Evolutionary conservation across 169 alveolate genomes (phyloP), one percentile per base, ranked within the genome.

Genomic region (Toxoplasma gondii): DNA sequence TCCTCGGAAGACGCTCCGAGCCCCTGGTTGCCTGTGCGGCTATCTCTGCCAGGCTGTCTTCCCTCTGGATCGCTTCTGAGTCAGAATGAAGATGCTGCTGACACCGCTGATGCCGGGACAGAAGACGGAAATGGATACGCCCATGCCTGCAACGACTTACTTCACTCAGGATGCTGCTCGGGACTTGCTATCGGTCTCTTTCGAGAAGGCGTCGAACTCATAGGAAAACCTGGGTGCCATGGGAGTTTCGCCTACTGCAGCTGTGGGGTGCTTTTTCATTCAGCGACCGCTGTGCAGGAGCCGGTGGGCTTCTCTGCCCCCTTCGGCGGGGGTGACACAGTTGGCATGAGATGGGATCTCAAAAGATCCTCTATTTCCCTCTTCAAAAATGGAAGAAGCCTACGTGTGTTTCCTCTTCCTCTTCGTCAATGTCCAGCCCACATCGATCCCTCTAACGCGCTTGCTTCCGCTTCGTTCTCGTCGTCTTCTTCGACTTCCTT

Each of bases 191-290:
- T 95, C 29, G 97, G 97, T 19, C 64, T 95, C 49, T 92, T 93
- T 53, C 93, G 94, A 45, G 97, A 95, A 70, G 97, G 97, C 0
- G 91, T 94, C 88, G 84, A 34, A 29, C 93, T 69, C 41, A 58
- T 45, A 36, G 88, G 94, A 24, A 88, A 64, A 27, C 91, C 92
- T 7, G 94, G 97, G 53, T 90, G 95, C 93, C 88, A 87, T 39
- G 94, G 96, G 31, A 93, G 96, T 83, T 95, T 88, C 83, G 95
- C 94, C 34, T 95, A 95, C 93, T 92, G 93, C 94, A 91, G 92
- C 92, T 67, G 92, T 53, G 96, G 95, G 36, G 41, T 64, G 44
- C 95, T 92, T 31, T 88, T 83, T 43, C 95, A 92, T 45, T 91
- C 92, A 17, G 95, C 92, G 31, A 69, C 95, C 43, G 92, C 78